Evolutionary conservation across 495 filamentous ascomycete species (phyloP), one percentile per base, ranked within the genome.

Genomic region (Aspergillus bridgeri): DNA sequence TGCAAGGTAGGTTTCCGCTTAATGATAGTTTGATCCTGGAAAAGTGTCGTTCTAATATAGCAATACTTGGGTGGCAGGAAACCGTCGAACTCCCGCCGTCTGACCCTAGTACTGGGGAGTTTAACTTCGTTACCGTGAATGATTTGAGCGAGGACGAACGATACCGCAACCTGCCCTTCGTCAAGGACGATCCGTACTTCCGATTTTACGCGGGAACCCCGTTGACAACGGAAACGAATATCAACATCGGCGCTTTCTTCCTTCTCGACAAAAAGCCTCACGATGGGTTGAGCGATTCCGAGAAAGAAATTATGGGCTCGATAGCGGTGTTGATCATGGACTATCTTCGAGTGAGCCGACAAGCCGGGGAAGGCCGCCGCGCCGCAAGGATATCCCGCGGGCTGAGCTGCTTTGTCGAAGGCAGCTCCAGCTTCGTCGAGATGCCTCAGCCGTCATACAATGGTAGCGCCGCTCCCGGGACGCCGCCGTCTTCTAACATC

Each of bases 231-330:
- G 83, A 81, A 5, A 80, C 78, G 11, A 86, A 84, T 9, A 82
- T 89, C 63, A 85, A 86, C 23, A 86, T 92, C 60, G 89, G 89
- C 22, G 86, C 82, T 18, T 77, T 90, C 48, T 89, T 86, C 53
- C 75, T 90, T 13, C 63, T 89, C 5, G 88, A 91, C 63, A 69
- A 56, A 7, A 66, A 69, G 6, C 73, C 74, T 1, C 77, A 75
- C 3, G 58, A 75, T 45, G 65, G 64, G 3, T 54, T 82, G 44
- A 65, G 57, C 0, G 21, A 64, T 1, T 54, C 60, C 25, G 75
- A 82, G 48, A 73, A 70, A 56, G 72, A 74, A 22, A 74, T 69
- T 15, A 56, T 82, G 25, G 72, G 74, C 3, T 71, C 73, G 9
- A 68, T 89, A 57, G 78, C 84, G 0, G 60, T 67, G 43, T 78